phyloP scores from a whole-genome alignment of 2,329 filamentous ascomycete genomes.

The Diaporthe australafricana region DNA sequence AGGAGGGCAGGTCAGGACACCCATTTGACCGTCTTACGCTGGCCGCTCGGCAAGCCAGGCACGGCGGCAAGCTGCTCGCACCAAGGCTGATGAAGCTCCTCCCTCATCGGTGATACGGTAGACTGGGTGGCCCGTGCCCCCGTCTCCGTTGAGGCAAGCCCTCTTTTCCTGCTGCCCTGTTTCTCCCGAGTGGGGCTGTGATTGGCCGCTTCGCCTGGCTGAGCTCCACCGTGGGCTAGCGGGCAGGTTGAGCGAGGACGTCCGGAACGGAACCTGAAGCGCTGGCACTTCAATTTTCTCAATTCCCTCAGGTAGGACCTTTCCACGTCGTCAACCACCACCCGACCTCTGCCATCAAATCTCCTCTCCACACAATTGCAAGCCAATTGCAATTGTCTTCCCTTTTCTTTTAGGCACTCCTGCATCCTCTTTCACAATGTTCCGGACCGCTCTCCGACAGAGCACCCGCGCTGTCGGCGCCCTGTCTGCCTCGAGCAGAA shows the following conservation, averaged over 20 bases:
- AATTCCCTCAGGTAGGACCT: slow-evolving; percentile 45
- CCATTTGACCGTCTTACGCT: slow-evolving; percentile 6
- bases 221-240: slow-evolving; percentile 33
- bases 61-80: background rate
- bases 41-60: background rate
- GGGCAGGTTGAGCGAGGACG: slow-evolving; percentile 19
- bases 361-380: slow-evolving; percentile 74
- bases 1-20: background rate
- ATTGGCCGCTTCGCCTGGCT: slow-evolving; percentile 38
- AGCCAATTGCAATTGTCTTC: slow-evolving; percentile 71
- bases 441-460: slow-evolving; percentile 98
- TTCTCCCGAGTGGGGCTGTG: slow-evolving; percentile 30
- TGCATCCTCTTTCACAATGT: slow-evolving; percentile 78
- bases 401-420: slow-evolving; percentile 61
- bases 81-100: background rate
- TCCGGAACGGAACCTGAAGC: slow-evolving; percentile 44
- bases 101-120: background rate
- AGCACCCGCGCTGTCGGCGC: slow-evolving; percentile 94
- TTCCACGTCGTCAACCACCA: slow-evolving; percentile 42
- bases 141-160: too few relatives aligned
- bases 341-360: slow-evolving; percentile 62
- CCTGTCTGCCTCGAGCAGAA: slow-evolving; percentile 91
- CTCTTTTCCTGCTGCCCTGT: slow-evolving; percentile 13
- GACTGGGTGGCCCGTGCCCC: slow-evolving; percentile 8
- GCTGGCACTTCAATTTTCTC: slow-evolving; percentile 36